Base-by-base conservation (phyloP, 2,329 filamentous ascomycete genomes). In the Madurella fahalii region DNA sequence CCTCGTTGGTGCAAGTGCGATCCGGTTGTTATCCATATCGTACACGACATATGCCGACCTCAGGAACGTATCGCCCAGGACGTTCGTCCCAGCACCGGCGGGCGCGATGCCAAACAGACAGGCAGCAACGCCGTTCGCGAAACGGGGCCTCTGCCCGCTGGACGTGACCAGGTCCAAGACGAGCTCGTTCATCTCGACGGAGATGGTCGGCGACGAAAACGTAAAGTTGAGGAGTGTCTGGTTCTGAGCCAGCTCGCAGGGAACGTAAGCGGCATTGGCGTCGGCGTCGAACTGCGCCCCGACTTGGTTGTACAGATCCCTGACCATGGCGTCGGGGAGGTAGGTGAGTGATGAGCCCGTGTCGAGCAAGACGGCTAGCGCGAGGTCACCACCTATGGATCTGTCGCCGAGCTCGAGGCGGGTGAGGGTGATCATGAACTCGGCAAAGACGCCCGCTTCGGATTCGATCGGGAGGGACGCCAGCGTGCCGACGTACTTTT, bases 31-130 rank as follows among this genome's bases (percentile, higher is more conserved):
- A 30, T 76, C 81, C 18, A 90, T 74, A 66, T 90, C 86, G 66
- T 88, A 90, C 11, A 91, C 87, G 13, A 89, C 79, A 62, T 91
- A 91, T 0, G 87, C 87, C 37, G 84, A 86, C 46, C 87, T 77
- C 52, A 91, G 73, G 68, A 91, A 91, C 0, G 87, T 88, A 65
- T 90, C 87, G 15, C 87, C 87, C 30, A 91, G 72, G 2, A 89
- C 81, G 42, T 79, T 77, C n/a, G 79, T 78, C 31, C 77, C 74
- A 1, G 68, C 60, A 2, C 76, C 77, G 1, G 83, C 77, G 1
- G 84, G 82, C 2, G 80, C 76, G 58, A 90, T 79, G 53, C 86
- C 87, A 63, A 90, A 88, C 37, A 85, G 74, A 60, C 87, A 90
- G 9, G 83, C 80, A 0, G 72, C 62, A 9, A 71, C 71, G 53